phyloP scores from a whole-genome alignment of 2,329 filamentous ascomycete genomes.

The Dactylonectria macrodidyma region DNA sequence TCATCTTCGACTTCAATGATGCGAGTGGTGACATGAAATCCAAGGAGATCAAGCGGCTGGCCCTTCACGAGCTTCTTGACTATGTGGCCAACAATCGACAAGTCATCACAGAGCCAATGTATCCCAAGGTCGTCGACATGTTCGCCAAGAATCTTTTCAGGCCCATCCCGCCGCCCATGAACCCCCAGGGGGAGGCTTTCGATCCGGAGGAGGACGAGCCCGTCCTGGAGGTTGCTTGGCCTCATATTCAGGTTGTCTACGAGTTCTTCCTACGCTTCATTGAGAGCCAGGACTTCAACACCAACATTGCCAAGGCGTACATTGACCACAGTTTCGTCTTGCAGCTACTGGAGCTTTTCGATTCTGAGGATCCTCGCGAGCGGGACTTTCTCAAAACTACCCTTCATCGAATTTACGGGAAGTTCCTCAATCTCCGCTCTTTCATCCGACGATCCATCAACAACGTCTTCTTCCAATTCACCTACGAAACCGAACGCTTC shows the following conservation, averaged over 20 bases:
- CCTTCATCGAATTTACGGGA: constrained; percentile 97
- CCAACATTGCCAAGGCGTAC: constrained; percentile 98
- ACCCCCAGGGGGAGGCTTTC: constrained; percentile 97
- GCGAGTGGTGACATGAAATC: constrained; percentile 99
- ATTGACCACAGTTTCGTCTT: constrained; percentile 99
- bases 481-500: constrained; percentile 98
- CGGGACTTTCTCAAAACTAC: constrained; percentile 99
- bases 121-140: constrained; percentile 98
- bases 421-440: constrained; percentile 96
- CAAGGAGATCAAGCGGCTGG: constrained; percentile 98
- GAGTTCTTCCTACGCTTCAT: constrained; percentile 99
- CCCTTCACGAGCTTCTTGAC: constrained; percentile 94
- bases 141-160: constrained; percentile 99
- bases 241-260: constrained; percentile 99
- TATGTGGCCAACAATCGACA: constrained; percentile 99
- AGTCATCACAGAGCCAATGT: constrained; percentile 99
- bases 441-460: constrained; percentile 99
- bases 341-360: constrained; percentile 96
- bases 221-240: constrained; percentile 98
- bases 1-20: constrained; percentile 99
- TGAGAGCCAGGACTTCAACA: constrained; percentile 99
- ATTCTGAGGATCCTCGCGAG: constrained; percentile 97
- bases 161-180: constrained; percentile 96
- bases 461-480: constrained; percentile 99
- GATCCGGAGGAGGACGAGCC: constrained; percentile 99